phyloP scores from a whole-genome alignment of 306 rosid genomes.

The Cicer judaicum region DNA sequence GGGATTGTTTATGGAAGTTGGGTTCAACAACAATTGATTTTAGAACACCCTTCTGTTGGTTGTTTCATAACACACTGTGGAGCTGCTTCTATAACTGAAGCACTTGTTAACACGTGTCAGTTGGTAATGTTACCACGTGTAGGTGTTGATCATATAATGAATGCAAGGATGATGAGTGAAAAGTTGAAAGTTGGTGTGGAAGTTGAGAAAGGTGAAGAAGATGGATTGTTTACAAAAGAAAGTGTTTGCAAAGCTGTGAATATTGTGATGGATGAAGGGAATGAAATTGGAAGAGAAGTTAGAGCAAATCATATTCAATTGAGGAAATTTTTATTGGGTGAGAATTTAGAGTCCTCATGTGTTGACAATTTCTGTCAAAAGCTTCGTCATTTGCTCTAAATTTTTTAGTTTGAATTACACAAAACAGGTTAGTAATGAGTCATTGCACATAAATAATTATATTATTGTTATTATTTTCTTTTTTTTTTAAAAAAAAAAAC shows the following conservation, averaged over 20 bases:
- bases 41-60: constrained; percentile 63
- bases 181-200: constrained; percentile 53
- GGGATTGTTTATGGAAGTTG: constrained; percentile 52
- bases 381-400: constrained; percentile 10
- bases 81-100: constrained; percentile 60
- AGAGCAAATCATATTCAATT: constrained; percentile 46
- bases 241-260: constrained; percentile 51
- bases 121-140: constrained; percentile 55
- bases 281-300: constrained; percentile 50
- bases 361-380: constrained; percentile 25
- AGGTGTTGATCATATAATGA: constrained; percentile 47
- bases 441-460: too few relatives aligned
- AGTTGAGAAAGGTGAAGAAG: constrained; percentile 61
- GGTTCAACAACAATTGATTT: constrained; percentile 62
- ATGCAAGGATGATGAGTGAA: constrained; percentile 49
- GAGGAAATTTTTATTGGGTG: constrained; percentile 37
- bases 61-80: constrained; percentile 77
- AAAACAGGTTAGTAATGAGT: background rate
- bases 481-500: too few relatives aligned
- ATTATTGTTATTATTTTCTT: too few relatives aligned
- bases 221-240: constrained; percentile 52
- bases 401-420: background rate
- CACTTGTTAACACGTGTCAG: constrained; percentile 49
- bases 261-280: constrained; percentile 53
- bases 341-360: constrained; percentile 1